Conservation (phyloP, 1,139 yeast species). For the Diutina scorzettiae region DNA sequence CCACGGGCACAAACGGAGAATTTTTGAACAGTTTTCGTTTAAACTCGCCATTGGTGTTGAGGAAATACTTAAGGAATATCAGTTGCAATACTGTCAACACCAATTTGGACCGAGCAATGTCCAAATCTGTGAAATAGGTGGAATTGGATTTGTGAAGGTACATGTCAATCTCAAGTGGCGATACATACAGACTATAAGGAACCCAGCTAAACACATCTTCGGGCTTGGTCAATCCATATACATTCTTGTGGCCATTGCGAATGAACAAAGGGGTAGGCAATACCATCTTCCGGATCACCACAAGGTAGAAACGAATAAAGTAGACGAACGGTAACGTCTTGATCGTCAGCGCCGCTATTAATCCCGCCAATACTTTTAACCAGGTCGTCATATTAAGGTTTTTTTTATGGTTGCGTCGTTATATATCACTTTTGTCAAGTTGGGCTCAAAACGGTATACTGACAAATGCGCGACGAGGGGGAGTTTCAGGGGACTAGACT, state of each 20-base stretch:
- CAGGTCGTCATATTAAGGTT: too few species aligned
- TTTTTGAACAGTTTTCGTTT: constrained; percentile 14
- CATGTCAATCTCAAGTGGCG: constrained; percentile 74
- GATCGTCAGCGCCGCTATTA: constrained; percentile 7
- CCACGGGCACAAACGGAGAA: constrained; percentile 70
- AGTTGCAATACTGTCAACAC: constrained; percentile 41
- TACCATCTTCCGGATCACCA: constrained; percentile 28
- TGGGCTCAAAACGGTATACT: too few species aligned
- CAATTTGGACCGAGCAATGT: constrained; percentile 61
- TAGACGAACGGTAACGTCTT: constrained; percentile 67
- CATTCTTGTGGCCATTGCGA: constrained; percentile 17
- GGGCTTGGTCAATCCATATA: constrained; percentile 18
- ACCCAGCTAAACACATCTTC: constrained; percentile 2
- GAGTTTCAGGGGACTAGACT: too few species aligned
- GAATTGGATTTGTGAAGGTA: constrained; percentile 81
- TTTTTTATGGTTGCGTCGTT: too few species aligned
- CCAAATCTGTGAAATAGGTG: constrained; percentile 77
- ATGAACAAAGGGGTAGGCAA: constrained; percentile 19
- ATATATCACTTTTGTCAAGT: too few species aligned
- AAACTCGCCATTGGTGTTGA: constrained; percentile 27
- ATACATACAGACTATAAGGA: constrained; percentile 34
- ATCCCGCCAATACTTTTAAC: neutral
- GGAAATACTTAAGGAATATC: constrained; percentile 15
- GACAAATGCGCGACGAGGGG: too few species aligned
- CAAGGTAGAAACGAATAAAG: constrained; percentile 46